Evolutionary conservation across 805 yeast genomes (phyloP).

Genomic region (Nakazawaea anatomiae): DNA sequence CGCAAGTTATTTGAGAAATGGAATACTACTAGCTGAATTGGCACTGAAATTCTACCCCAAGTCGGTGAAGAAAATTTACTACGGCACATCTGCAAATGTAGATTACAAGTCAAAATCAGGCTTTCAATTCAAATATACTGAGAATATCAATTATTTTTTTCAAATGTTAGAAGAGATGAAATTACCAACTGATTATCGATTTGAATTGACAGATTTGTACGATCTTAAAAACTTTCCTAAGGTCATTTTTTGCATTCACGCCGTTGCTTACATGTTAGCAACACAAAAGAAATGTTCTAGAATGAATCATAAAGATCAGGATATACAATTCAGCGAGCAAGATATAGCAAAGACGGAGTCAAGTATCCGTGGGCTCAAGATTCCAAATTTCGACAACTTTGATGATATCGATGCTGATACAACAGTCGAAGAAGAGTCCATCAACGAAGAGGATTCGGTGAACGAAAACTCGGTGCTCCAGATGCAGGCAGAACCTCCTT

Average conservation of each 20-base stretch:
- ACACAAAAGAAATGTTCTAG: constrained; percentile 52
- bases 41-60: constrained; percentile 69
- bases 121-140: constrained; percentile 84
- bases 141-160: constrained; percentile 83
- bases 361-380: constrained; percentile 55
- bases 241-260: constrained; percentile 90
- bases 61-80: constrained; percentile 48
- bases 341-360: constrained; percentile 69
- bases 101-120: constrained; percentile 24
- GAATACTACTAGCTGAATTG: constrained; percentile 77
- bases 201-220: constrained; percentile 89
- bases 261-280: constrained; percentile 69
- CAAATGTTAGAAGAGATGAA: constrained; percentile 59
- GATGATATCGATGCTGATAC: constrained; percentile 24
- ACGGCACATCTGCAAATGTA: constrained; percentile 29
- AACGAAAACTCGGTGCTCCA: background rate
- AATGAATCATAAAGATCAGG: constrained; percentile 53
- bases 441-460: constrained; percentile 1
- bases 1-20: constrained; percentile 69
- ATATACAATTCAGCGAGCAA: constrained; percentile 54
- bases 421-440: background rate
- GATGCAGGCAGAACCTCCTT: background rate
- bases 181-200: constrained; percentile 82
- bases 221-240: constrained; percentile 90
- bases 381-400: constrained; percentile 66